A percentile compares a stretch with the other conserved stretches of the same genome.
Evolutionary conservation across 1,139 yeast species (phyloP).

Genomic region (Pichia sp.): DNA sequence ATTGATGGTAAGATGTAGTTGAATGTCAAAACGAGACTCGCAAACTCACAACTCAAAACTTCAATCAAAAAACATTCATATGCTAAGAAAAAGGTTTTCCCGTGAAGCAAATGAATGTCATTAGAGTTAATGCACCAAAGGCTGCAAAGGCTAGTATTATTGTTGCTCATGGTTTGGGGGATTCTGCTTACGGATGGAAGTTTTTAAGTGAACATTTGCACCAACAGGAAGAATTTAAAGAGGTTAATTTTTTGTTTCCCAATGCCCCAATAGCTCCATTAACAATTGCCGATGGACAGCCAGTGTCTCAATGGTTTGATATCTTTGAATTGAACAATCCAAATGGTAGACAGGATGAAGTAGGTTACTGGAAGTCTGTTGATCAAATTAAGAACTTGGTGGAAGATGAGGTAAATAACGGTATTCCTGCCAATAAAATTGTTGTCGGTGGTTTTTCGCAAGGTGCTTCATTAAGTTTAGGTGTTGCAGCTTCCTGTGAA

Average conservation of each 20-base stretch:
- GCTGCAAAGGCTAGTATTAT: conserved; percentile 55
- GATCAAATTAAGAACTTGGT: conserved; percentile 45
- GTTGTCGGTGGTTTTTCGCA: conserved; percentile 92
- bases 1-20: too few relatives aligned
- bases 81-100: too few relatives aligned
- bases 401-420: conserved; percentile 51
- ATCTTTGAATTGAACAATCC: conserved; percentile 46
- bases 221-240: conserved; percentile 37
- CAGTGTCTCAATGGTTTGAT: conserved; percentile 89
- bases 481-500: conserved; percentile 40
- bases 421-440: conserved; percentile 64
- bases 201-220: conserved; percentile 52
- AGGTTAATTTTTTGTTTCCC: conserved; percentile 77
- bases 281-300: conserved; percentile 55
- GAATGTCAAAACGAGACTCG: too few relatives aligned
- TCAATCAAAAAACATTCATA: too few relatives aligned
- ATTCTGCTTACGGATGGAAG: conserved; percentile 83
- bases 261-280: conserved; percentile 74
- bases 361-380: conserved; percentile 56
- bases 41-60: too few relatives aligned
- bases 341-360: conserved; percentile 45
- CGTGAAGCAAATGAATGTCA: too few relatives aligned
- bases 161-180: conserved; percentile 88
- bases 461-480: conserved; percentile 79
- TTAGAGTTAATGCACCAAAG: conserved; percentile 18